phyloP scores from a whole-genome alignment of 371 early-diverging fungal species.

The Smittium mucronatum region DNA sequence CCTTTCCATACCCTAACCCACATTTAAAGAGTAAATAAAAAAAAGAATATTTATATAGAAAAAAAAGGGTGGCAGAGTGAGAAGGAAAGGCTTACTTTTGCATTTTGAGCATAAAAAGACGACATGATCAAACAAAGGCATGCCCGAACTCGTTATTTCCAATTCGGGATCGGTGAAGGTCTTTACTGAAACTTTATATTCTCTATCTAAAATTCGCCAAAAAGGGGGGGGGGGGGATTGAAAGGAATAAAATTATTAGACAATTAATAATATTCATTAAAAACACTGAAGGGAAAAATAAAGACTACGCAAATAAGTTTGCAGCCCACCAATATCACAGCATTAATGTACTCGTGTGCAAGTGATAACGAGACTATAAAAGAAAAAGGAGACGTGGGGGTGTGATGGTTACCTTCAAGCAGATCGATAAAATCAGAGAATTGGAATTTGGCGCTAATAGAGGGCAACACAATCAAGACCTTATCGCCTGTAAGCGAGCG shows the following conservation, averaged over 20 bases:
- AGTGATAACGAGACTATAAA: neutral
- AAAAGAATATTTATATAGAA: neutral
- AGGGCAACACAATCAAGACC: conserved; percentile 1
- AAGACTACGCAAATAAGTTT: no score
- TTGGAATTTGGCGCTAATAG: conserved; percentile 32
- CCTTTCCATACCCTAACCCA: conserved; percentile 27
- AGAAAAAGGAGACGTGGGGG: conserved; percentile 8
- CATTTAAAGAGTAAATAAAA: neutral
- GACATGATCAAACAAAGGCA: conserved; percentile 50
- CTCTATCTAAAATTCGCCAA: conserved; percentile 39
- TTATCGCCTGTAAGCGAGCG: neutral
- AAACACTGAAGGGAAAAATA: no score
- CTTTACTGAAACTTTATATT: conserved; percentile 42
- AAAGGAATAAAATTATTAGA: neutral
- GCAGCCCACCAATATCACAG: no score
- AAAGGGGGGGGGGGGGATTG: neutral
- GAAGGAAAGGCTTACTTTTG: conserved; percentile 1
- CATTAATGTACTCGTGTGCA: no score
- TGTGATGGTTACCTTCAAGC: conserved; percentile 56
- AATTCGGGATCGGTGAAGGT: conserved; percentile 32
- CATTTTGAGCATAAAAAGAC: conserved; percentile 38
- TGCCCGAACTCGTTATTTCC: conserved; percentile 37
- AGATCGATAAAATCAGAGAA: conserved; percentile 49
- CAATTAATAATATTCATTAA: neutral
- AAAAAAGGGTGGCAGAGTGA: neutral